A percentile compares a stretch with the other conserved stretches of the same genome.
Conservation (phyloP, 805 yeast species). For the Ogataea philodendri region DNA sequence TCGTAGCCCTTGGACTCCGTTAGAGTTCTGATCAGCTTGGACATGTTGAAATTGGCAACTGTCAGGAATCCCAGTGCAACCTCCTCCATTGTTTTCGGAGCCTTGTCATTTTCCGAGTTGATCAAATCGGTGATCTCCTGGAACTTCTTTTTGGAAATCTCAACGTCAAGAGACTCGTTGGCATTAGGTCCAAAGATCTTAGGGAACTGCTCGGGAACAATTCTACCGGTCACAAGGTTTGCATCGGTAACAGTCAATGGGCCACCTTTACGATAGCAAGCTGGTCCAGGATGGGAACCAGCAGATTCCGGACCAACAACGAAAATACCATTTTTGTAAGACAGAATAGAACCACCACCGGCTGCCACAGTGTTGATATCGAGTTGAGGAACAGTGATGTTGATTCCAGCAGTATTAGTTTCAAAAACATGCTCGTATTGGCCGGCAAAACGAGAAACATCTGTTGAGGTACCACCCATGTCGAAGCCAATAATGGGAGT, state of each 20-base stretch:
- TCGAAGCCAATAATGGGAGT: slow-evolving; percentile 35
- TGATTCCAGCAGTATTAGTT: slow-evolving; percentile 35
- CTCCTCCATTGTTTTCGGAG: slow-evolving; percentile 50
- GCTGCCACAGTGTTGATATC: slow-evolving; percentile 26
- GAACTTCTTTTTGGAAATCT: slow-evolving; percentile 8
- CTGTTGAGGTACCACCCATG: slow-evolving; percentile 41
- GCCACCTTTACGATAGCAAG: slow-evolving; percentile 12
- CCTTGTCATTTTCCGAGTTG: slow-evolving; percentile 39
- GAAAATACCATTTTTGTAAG: slow-evolving; percentile 12
- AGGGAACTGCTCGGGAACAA: slow-evolving; percentile 14
- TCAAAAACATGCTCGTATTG: slow-evolving; percentile 34
- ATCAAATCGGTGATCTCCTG: slow-evolving; percentile 50
- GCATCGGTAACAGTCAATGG: slow-evolving; percentile 13
- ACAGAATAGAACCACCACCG: slow-evolving; percentile 11
- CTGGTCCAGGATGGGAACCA: slow-evolving; percentile 13
- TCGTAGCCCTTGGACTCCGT: slow-evolving; percentile 78
- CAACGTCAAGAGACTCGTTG: slow-evolving; percentile 10
- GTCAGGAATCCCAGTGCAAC: slow-evolving; percentile 76
- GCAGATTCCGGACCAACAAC: slow-evolving; percentile 14
- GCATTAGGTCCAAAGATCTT: slow-evolving; percentile 12
- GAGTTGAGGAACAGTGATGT: slow-evolving; percentile 37
- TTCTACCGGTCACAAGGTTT: slow-evolving; percentile 11
- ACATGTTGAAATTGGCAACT: slow-evolving; percentile 83
- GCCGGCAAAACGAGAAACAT: slow-evolving; percentile 35
- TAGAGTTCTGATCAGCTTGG: slow-evolving; percentile 76